Evolutionary conservation across 768 basidiomycete genomes (phyloP), one percentile per base, ranked within the genome.

Genomic region (Clavaria fumosa): DNA sequence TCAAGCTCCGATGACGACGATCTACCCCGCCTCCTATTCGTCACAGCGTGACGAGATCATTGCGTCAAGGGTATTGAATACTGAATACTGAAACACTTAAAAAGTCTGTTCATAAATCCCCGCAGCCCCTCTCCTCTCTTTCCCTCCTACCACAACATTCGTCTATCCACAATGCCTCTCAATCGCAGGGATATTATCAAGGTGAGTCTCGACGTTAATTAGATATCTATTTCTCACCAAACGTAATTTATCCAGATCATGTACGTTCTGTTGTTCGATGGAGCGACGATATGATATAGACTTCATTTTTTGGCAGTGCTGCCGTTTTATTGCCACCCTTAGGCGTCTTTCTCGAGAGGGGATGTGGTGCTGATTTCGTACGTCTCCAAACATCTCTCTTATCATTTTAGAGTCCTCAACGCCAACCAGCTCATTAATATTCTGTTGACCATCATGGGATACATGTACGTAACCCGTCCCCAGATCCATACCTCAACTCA

Each of bases 341-440:
- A 2, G 86, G 78, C 39, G 89, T 93, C 18, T 88, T 89, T 61
- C 59, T 91, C 18, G 86, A 91, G 61, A 69, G 83, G 37, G 89
- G 89, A 18, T 90, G 85, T 53, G 61, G 63, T 23, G 72, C 69
- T 15, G 85, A 90, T 54, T 57, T 91, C 31, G 74, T 81, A 49
- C 36, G 75, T 69, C 27, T 37, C 20, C 23, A 42, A 9, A 20
- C 10, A 31, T 35, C 30, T 15, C 39, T 49, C 18, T 24, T 11
- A 27, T 14, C 14, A 31, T 14, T 22, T 24, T 12, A 31, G 34
- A 35, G 19, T 51, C 36, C 33, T 11, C 19, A 27, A 21, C 31
- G 19, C 27, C 14, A 34, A 28, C 9, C 43, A 66, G 58, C 46
- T 58, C 7, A 84, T 89, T 60, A 88, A 89, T 61, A 76, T 89